These are phyloP conservation scores for Dendrocalamus latiflorus DNA, from an alignment of 202 grass and related monocot species.

Conservation along the genomic window DNA sequence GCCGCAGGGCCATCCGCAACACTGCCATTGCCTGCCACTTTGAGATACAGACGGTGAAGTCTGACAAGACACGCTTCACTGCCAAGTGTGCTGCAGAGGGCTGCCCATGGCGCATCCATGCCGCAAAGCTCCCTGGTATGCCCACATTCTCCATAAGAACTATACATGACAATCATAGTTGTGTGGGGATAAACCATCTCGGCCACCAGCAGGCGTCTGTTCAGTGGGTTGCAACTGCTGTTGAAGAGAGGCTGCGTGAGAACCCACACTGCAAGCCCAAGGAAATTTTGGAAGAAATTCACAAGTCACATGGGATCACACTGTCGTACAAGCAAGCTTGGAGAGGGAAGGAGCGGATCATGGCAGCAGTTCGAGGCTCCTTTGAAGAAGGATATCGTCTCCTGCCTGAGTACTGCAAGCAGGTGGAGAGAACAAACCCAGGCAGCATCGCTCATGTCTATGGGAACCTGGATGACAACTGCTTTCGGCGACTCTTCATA, in stretches of 20 bases:
- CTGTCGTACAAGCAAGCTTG: constrained; percentile 98
- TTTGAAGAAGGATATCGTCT: constrained; percentile 98
- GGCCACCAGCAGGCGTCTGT: constrained; percentile 98
- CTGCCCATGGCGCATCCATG: constrained; percentile 91
- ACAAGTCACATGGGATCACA: constrained; percentile 91
- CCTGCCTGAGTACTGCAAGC: constrained; percentile 78
- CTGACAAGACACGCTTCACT: constrained; percentile 84
- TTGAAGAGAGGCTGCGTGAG: constrained; percentile 85
- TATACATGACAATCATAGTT: constrained; percentile 75
- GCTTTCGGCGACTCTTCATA: constrained; percentile 78
- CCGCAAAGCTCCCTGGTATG: constrained; percentile 83
- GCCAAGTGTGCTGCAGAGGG: constrained; percentile 76
- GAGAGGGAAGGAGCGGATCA: constrained; percentile 98
- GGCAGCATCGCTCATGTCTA: constrained; percentile 83
- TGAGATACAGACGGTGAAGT: constrained; percentile 96
- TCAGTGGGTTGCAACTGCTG: constrained; percentile 90
- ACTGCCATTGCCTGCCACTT: constrained; percentile 93
- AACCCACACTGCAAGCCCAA: constrained; percentile 98
- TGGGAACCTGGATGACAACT: constrained; percentile 69
- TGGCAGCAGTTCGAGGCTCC: constrained; percentile 84
- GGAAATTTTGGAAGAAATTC: constrained; percentile 98
- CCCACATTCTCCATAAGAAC: constrained; percentile 91
- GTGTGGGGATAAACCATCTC: constrained; percentile 82
- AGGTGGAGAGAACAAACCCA: constrained; percentile 83
- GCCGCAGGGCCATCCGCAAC: constrained; percentile 87